These are phyloP conservation scores for Diaporthe humulicola DNA, from an alignment of 2,329 filamentous ascomycete genomes.

Conservation along the genomic window DNA sequence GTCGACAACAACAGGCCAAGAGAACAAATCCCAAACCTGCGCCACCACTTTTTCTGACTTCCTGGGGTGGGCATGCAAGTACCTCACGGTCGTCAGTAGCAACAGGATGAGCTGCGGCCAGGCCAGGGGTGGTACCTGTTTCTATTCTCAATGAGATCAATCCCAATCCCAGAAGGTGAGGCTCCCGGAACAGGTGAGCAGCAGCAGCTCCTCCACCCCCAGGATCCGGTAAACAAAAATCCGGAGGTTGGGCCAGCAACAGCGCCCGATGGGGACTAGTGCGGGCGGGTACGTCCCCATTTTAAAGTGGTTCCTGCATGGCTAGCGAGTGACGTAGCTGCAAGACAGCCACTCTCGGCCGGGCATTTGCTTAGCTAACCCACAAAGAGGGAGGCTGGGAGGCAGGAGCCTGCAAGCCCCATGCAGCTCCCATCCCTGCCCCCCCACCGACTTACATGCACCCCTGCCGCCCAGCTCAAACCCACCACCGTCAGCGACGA, in stretches of 20 bases:
- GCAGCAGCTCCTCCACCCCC: slow-evolving; percentile 8
- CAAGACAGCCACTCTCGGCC: slow-evolving; percentile 24
- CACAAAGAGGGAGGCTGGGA: slow-evolving; percentile 20
- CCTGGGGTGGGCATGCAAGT: neutral
- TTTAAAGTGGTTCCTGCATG: slow-evolving; percentile 39
- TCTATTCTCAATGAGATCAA: slow-evolving; percentile 17
- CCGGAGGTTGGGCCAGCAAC: slow-evolving; percentile 39
- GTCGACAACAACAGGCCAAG: slow-evolving; percentile 23
- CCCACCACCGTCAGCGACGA: neutral
- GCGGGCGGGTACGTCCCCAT: slow-evolving; percentile 13
- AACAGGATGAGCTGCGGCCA: neutral
- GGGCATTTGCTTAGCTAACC: slow-evolving; percentile 25
- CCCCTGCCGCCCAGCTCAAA: slow-evolving; percentile 16
- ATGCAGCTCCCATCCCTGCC: slow-evolving; percentile 17
- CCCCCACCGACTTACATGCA: slow-evolving; percentile 24
- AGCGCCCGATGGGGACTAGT: slow-evolving; percentile 14
- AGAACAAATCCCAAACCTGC: slow-evolving; percentile 35
- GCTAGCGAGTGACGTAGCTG: slow-evolving; percentile 36
- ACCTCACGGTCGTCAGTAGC: slow-evolving; percentile 26
- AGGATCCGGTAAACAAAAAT: slow-evolving; percentile 35
- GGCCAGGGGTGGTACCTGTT: slow-evolving; percentile 19
- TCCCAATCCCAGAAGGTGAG: neutral
- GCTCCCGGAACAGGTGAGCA: neutral
- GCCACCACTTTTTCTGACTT: slow-evolving; percentile 28
- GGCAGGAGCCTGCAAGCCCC: neutral